Conservation (phyloP, 768 basidiomycete species). For the Boletus vermiculosoides region DNA sequence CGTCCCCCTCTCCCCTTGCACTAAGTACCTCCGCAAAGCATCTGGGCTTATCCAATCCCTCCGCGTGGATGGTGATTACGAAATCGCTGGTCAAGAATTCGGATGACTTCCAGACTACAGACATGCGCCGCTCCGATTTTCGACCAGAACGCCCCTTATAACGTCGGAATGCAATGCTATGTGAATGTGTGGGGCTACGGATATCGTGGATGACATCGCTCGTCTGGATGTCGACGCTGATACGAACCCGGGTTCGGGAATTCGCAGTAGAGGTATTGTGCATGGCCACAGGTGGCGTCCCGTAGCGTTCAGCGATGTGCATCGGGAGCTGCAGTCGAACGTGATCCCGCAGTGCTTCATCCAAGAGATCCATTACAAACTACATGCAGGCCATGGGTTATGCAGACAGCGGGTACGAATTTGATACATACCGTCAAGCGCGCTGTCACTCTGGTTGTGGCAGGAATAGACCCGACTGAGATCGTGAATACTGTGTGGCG, state of each 20-base stretch:
- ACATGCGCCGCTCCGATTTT: conserved; percentile 41
- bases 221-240: conserved; percentile 49
- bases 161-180: conserved; percentile 34
- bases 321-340: conserved; percentile 56
- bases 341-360: conserved; percentile 47
- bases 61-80: conserved; percentile 47
- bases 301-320: conserved; percentile 52
- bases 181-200: conserved; percentile 47
- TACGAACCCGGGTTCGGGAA: conserved; percentile 36
- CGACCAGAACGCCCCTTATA: conserved; percentile 37
- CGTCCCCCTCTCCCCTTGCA: conserved; percentile 2
- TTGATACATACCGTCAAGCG: conserved; percentile 40
- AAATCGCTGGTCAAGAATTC: conserved; percentile 50
- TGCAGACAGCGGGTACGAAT: neutral
- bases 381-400: conserved; percentile 16
- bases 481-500: conserved; percentile 50
- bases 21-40: conserved; percentile 52
- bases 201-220: conserved; percentile 43
- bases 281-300: conserved; percentile 42
- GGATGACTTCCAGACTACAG: conserved; percentile 39
- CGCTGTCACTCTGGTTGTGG: conserved; percentile 38
- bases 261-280: conserved; percentile 29
- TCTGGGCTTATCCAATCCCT: conserved; percentile 51
- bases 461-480: conserved; percentile 54
- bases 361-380: conserved; percentile 54